phyloP scores from a whole-genome alignment of 805 yeast genomes.

The Saccharomyces eubayanus region DNA sequence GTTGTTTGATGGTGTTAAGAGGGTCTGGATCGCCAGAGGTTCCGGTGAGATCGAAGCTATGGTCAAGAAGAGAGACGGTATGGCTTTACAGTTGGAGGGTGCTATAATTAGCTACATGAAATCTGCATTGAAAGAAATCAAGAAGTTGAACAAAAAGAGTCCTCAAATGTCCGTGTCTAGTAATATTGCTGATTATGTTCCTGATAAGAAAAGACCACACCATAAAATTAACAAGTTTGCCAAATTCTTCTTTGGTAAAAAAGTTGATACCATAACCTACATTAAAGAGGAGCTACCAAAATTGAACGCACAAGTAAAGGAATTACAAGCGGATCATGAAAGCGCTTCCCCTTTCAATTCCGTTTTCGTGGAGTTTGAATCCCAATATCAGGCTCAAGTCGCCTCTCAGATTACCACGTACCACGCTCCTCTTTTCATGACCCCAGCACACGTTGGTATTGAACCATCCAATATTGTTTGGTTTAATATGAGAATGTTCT shows the following conservation, averaged over 20 bases:
- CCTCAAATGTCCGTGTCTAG: conserved; percentile 34
- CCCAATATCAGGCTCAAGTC: conserved; percentile 65
- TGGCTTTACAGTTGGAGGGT: conserved; percentile 57
- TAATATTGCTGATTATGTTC: conserved; percentile 50
- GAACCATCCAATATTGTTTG: conserved; percentile 58
- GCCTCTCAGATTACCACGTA: conserved; percentile 58
- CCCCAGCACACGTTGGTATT: conserved; percentile 53
- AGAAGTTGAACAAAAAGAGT: conserved; percentile 59
- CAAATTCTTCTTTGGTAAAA: conserved; percentile 42
- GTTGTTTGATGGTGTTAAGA: conserved; percentile 73
- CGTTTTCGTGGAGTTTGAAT: conserved; percentile 68
- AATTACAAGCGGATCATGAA: conserved; percentile 44
- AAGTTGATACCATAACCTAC: conserved; percentile 54
- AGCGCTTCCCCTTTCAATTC: conserved; percentile 62
- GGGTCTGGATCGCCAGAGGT: conserved; percentile 73
- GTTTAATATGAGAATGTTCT: conserved; percentile 65
- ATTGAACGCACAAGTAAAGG: conserved; percentile 47
- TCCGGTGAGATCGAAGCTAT: conserved; percentile 43
- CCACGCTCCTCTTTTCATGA: conserved; percentile 57
- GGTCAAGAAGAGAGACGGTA: conserved; percentile 49
- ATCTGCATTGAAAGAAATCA: conserved; percentile 52
- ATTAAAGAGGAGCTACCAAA: conserved; percentile 50
- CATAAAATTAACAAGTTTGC: conserved; percentile 29
- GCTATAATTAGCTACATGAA: conserved; percentile 53
- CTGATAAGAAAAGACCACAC: conserved; percentile 60